Evolutionary conservation across 108 stramenopile species (phyloP).

Genomic region (Seminavis robusta): DNA sequence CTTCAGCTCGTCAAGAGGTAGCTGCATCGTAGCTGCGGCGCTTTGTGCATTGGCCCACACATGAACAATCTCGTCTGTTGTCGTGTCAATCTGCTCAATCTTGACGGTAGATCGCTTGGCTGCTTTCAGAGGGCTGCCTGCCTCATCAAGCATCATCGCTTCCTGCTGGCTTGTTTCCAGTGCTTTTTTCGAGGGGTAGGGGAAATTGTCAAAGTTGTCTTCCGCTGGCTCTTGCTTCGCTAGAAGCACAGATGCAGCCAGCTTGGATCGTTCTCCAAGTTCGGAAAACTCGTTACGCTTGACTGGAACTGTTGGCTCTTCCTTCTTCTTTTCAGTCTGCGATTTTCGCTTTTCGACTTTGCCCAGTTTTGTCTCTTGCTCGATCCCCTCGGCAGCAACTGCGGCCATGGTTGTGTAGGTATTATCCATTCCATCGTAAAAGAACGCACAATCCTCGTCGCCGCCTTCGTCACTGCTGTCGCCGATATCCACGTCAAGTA

Average conservation of each 20-base stretch:
- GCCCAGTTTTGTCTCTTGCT: slow-evolving; percentile 7
- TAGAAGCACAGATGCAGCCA: slow-evolving; percentile 56
- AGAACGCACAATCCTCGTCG: slow-evolving; percentile 78
- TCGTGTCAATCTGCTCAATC: slow-evolving; percentile 67
- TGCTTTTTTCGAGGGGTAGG: slow-evolving; percentile 51
- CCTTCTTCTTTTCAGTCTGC: slow-evolving; percentile 8
- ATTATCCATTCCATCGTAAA: slow-evolving; percentile 76
- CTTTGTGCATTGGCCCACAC: slow-evolving; percentile 80
- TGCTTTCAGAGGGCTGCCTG: slow-evolving; percentile 30
- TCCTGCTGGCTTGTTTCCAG: slow-evolving; percentile 28
- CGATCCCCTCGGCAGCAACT: neutral
- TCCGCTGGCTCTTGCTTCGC: slow-evolving; percentile 44
- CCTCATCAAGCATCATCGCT: slow-evolving; percentile 18
- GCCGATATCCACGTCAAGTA: slow-evolving; percentile 77
- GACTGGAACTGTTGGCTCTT: slow-evolving; percentile 43
- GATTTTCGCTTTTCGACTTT: slow-evolving; percentile 8
- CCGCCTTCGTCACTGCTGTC: slow-evolving; percentile 90
- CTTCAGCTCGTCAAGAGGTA: slow-evolving; percentile 56
- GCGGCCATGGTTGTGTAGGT: slow-evolving; percentile 45
- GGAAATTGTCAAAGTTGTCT: slow-evolving; percentile 72
- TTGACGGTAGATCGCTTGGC: slow-evolving; percentile 75
- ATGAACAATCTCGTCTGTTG: slow-evolving; percentile 63
- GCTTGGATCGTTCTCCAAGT: slow-evolving; percentile 60
- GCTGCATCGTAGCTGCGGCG: slow-evolving; percentile 78
- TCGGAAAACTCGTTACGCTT: slow-evolving; percentile 72